Evolutionary conservation across 108 stramenopile genomes (phyloP).

Genomic region (Pseudonitzschia delicatissima): DNA sequence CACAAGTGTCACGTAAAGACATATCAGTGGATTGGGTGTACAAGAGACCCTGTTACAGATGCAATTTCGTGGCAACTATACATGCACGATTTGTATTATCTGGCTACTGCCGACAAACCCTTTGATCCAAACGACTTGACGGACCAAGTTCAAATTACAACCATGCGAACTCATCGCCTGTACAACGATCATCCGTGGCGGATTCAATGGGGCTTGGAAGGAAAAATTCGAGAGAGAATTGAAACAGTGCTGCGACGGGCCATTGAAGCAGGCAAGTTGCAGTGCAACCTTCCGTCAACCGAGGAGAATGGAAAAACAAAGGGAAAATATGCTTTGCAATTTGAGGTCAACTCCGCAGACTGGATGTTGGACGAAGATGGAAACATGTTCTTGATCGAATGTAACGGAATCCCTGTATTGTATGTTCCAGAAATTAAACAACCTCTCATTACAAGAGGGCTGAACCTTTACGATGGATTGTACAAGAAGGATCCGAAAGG

Average conservation of each 20-base stretch:
- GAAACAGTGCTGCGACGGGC: conserved; percentile 33
- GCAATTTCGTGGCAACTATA: conserved; percentile 33
- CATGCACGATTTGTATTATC: conserved; percentile 30
- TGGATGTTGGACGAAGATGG: conserved; percentile 42
- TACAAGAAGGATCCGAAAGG: conserved; percentile 27
- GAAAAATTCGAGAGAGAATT: conserved; percentile 15
- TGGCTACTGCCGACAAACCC: conserved; percentile 29
- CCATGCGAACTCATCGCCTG: conserved; percentile 28
- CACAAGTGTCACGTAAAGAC: conserved; percentile 48
- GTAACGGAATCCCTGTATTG: conserved; percentile 44
- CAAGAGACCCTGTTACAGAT: conserved; percentile 1
- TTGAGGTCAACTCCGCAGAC: conserved; percentile 46
- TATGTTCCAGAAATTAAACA: conserved; percentile 37
- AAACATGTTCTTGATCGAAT: conserved; percentile 40
- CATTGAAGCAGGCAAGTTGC: conserved; percentile 31
- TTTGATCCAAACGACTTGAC: conserved; percentile 37
- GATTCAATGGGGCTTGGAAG: conserved; percentile 16
- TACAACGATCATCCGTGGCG: conserved; percentile 24
- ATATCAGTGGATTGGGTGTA: conserved; percentile 32
- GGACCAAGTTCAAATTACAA: conserved; percentile 43
- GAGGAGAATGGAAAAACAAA: neutral
- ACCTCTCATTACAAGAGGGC: conserved; percentile 29
- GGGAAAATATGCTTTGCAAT: conserved; percentile 21
- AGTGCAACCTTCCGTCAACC: neutral
- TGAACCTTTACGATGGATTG: conserved; percentile 27